Conservation (phyloP, 139 green algal species). For the Tetradesmus lagerheimii region DNA sequence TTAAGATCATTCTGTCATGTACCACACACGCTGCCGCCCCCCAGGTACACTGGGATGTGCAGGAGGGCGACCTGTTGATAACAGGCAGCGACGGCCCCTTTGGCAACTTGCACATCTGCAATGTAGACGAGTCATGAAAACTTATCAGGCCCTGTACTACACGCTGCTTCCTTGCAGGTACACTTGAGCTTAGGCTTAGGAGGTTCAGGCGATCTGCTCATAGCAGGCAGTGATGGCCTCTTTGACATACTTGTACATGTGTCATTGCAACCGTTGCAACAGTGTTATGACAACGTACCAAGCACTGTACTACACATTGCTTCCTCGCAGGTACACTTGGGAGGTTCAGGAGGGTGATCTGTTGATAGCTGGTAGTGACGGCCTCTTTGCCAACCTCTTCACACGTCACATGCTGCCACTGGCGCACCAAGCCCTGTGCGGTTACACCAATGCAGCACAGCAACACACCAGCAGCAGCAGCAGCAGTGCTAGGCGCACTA, state of each 20-base stretch:
- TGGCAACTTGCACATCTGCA: neutral
- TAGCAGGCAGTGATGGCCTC: neutral
- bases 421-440: neutral
- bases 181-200: no score
- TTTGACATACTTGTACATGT: no score
- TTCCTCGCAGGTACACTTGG: neutral
- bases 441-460: neutral
- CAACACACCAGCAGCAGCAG: neutral
- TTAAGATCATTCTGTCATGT: no score
- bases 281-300: no score
- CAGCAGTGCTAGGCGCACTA: neutral
- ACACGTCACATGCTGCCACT: neutral
- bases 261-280: no score
- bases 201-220: neutral
- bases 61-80: neutral
- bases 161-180: neutral
- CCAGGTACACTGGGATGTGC: neutral
- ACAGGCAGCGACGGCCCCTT: neutral
- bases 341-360: neutral
- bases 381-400: neutral
- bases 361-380: neutral
- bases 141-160: no score
- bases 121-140: no score
- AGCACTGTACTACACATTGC: no score
- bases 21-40: no score